Base-by-base conservation (phyloP, 148 eudicot genomes). In the Camellia japonica region DNA sequence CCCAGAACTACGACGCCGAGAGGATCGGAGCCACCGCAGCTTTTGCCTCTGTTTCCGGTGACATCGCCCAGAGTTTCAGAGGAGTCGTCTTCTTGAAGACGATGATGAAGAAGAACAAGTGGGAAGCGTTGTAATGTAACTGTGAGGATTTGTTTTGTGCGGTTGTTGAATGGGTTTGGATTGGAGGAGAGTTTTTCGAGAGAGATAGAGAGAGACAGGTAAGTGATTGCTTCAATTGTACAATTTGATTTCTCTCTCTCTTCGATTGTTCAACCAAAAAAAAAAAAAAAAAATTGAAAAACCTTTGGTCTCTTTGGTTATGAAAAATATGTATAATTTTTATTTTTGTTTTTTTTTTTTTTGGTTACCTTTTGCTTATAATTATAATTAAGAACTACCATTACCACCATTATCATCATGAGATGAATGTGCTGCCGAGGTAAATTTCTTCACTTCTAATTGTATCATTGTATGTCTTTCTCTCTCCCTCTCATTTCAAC, bases 21-120 rank as follows among this genome's bases (percentile, higher is more conserved):
- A 5, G 86, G 84, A 6, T 67, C 89, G 2, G 85, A 86, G 74
- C 98, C 94, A 72, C 98, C 94, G 11, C 90, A 83, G 71, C 84
- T 93, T 42, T 80, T 93, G 54, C 87, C 98, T 9, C 84, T 93
- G 54, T 93, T 93, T 78, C 98, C 98, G 68, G 85, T 92, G 30
- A 83, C 91, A 1, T 89, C 94, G 11, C 96, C 98, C n/a, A 68
- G 93, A 68, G 84, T 87, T 61, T 82, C 86, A 0, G 84, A 86
- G 47, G 11, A 64, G 12, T 81, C 88, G 42, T 85, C 78, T n/a
- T 43, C 67, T 56, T 78, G 74, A 60, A 30, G 30, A 30, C 0
- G 30, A 30, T 30, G 30, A 30, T 30, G 30, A 30, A 30, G 30
- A 30, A 30, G 30, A 30, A 30, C 30, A 64, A 15, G 44, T 51